Evolutionary conservation across 345 rosid species (phyloP).

Genomic region (Hibiscus syriacus): DNA sequence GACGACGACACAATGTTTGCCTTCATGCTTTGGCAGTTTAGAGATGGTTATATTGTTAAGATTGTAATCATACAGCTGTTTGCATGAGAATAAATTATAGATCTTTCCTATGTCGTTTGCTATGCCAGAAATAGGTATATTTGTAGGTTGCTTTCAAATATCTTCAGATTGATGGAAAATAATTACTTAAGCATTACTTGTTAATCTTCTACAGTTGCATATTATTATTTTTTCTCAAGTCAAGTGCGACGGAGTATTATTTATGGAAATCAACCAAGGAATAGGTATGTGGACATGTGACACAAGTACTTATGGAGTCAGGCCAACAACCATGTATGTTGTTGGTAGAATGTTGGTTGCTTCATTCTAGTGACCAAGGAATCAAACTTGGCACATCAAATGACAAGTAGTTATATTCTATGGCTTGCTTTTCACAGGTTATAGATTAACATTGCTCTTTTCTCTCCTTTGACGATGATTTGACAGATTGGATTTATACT

Average conservation of each 20-base stretch:
- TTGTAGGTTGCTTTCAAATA: background rate
- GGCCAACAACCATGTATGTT: background rate
- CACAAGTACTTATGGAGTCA: background rate
- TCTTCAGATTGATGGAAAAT: background rate
- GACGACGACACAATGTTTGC: background rate
- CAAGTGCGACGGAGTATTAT: constrained; percentile 73
- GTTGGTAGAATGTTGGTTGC: background rate
- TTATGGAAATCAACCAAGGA: constrained; percentile 94
- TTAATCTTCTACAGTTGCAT: constrained; percentile 60
- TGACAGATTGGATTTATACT: constrained; percentile 73
- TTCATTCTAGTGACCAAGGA: background rate
- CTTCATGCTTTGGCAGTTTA: background rate
- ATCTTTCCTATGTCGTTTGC: background rate
- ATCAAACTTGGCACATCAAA: background rate
- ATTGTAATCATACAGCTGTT: background rate
- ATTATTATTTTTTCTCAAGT: constrained; percentile 69
- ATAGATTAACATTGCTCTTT: background rate
- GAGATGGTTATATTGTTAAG: background rate
- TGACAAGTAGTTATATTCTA: background rate
- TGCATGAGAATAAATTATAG: background rate
- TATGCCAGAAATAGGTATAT: background rate
- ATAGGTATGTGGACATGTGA: constrained; percentile 42
- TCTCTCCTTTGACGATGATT: background rate
- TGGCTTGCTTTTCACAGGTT: background rate
- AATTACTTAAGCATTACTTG: background rate